Evolutionary conservation across 2,329 filamentous ascomycete species (phyloP), one percentile per base, ranked within the genome.

Genomic region (Ceratocystis colombiana): DNA sequence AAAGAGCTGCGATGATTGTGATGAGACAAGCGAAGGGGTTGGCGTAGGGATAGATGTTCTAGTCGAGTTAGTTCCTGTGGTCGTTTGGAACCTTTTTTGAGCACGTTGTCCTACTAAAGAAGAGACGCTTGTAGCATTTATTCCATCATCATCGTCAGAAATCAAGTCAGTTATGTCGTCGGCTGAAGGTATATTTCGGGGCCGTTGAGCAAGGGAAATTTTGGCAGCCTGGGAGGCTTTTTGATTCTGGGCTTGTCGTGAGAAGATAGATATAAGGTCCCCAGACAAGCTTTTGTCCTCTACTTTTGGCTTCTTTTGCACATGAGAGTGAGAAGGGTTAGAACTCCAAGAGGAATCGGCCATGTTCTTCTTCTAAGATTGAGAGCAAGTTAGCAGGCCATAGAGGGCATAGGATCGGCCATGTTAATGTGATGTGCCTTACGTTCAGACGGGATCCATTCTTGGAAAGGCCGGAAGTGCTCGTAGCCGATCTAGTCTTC

Each of bases 261-360:
- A 84, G 70, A 87, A 87, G 20, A 87, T 77, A 0, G 81, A 79
- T 71, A 80, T 77, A 15, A 87, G 76, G 70, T 87, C 80, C 2
- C 78, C 82, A 5, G 80, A 80, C 68, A 80, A 82, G 4, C 78
- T 79, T 69, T 79, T 82, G 64, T 82, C 80, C 5, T 78, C 77
- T 5, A 73, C 68, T 68, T 78, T 80, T n/a, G 72, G 68, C 71
- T 79, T 82, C 67, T 76, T 77, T 41, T 28, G 75, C 72, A 68
- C 71, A 75, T 71, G 74, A 55, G 70, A 69, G 75, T 66, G 72
- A 70, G 66, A n/a, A 70, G 79, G 79, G 66, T 78, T 74, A 0
- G 81, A 80, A 68, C 80, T 82, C 17, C 75, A 73, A 68, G 76
- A 80, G 5, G 76, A 73, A 68, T 75, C 78, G 48, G 76, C 76